Percentiles rank a stretch among this genome's conserved stretches.
Evolutionary conservation across 1,284 basidiomycete genomes (phyloP).

Genomic region (Kwoniella shivajii): DNA sequence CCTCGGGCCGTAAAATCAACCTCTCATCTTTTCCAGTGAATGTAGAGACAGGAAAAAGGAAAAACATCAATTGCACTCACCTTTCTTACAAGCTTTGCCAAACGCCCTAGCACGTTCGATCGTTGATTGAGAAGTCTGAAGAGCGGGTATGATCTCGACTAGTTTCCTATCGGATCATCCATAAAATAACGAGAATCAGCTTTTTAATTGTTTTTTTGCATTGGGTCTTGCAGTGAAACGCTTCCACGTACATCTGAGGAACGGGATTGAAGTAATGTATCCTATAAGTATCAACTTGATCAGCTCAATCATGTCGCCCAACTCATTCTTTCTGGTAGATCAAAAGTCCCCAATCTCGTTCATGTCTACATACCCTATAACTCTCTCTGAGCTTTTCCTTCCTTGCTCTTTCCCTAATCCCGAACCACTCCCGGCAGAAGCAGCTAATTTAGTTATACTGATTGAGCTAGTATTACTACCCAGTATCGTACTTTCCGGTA

Average conservation of each 20-base stretch:
- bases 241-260: constrained; percentile 76
- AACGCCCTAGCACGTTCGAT: constrained; percentile 77
- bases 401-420: constrained; percentile 60
- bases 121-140: constrained; percentile 81
- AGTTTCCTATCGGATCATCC: constrained; percentile 76
- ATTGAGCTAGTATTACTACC: constrained; percentile 95
- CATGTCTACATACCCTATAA: constrained; percentile 31
- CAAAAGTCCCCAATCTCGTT: no score
- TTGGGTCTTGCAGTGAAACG: no score
- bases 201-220: no score
- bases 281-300: constrained; percentile 45
- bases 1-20: no score
- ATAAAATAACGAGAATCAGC: no score
- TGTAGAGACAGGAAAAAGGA: neutral
- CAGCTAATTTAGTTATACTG: constrained; percentile 90
- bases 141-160: constrained; percentile 86
- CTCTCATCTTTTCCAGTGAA: no score
- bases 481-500: constrained; percentile 75
- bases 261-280: constrained; percentile 97
- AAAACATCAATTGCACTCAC: constrained; percentile 51
- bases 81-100: constrained; percentile 87
- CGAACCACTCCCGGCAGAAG: constrained; percentile 66
- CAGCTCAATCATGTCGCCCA: no score
- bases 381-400: constrained; percentile 67
- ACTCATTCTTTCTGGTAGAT: no score